Evolutionary conservation across 495 filamentous ascomycete genomes (phyloP).

Genomic region (Penicillium chermesinum): DNA sequence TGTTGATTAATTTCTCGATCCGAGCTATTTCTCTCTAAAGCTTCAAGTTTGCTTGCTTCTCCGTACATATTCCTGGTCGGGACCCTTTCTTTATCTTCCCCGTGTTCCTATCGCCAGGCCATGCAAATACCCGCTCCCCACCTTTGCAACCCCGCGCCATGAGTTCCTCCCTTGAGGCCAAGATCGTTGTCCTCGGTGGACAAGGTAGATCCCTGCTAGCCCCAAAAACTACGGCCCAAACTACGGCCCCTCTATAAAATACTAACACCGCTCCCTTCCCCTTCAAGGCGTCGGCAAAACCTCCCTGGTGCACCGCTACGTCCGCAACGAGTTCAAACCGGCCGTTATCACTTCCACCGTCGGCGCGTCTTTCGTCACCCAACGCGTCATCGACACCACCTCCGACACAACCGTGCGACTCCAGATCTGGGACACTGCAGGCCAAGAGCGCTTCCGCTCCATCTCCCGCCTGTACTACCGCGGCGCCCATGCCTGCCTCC

Average conservation of each 20-base stretch:
- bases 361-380: slow-evolving; percentile 91
- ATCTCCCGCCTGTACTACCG: slow-evolving; percentile 95
- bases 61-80: too few relatives aligned
- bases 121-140: slow-evolving; percentile 28
- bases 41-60: neutral
- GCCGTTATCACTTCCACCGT: slow-evolving; percentile 71
- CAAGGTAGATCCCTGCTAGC: slow-evolving; percentile 50
- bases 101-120: slow-evolving; percentile 6
- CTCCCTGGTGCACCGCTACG: slow-evolving; percentile 79
- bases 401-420: slow-evolving; percentile 73
- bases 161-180: slow-evolving; percentile 80
- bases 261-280: neutral
- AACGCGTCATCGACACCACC: slow-evolving; percentile 81
- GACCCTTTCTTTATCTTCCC: neutral
- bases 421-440: slow-evolving; percentile 93
- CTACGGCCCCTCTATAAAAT: too few relatives aligned
- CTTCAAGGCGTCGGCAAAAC: slow-evolving; percentile 84
- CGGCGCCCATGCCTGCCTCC: slow-evolving; percentile 87
- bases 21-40: neutral
- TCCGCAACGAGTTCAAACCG: slow-evolving; percentile 71
- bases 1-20: neutral
- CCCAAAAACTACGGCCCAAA: too few relatives aligned
- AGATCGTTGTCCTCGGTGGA: slow-evolving; percentile 84
- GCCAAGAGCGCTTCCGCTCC: slow-evolving; percentile 89
- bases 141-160: slow-evolving; percentile 42